These are phyloP conservation scores for Ambrosia trifida DNA, from an alignment of 129 eudicot species.

Conservation along the genomic window DNA sequence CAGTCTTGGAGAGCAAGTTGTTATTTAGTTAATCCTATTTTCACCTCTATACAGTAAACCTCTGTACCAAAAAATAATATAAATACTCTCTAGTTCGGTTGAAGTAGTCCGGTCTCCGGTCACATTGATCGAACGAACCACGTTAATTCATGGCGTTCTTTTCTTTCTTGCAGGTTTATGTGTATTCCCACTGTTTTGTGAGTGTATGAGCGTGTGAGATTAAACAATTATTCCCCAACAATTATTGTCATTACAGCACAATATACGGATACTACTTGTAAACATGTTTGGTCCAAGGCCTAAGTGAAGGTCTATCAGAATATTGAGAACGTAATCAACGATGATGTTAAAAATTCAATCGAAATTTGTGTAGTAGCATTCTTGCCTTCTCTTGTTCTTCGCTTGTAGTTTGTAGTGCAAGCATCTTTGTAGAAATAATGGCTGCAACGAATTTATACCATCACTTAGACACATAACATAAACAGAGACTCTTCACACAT, in stretches of 20 bases:
- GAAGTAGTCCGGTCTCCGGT: not conserved
- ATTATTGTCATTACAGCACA: not conserved
- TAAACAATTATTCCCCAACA: not conserved
- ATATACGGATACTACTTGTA: not conserved
- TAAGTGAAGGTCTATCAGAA: not conserved
- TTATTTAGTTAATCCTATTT: not conserved
- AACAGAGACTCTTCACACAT: slow-evolving; percentile 1
- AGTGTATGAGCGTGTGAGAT: not conserved
- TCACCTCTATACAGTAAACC: not conserved
- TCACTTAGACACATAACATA: slow-evolving; percentile 31
- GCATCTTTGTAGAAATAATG: slow-evolving; percentile 87
- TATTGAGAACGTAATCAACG: not conserved
- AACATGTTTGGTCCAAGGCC: slow-evolving; percentile 5
- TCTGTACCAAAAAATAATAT: not conserved
- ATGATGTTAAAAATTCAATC: slow-evolving; percentile 15
- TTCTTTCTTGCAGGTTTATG: too few relatives aligned
- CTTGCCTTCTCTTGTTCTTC: slow-evolving; percentile 66
- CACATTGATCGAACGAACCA: not conserved
- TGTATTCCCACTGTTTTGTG: not conserved
- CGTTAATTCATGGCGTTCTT: too few relatives aligned
- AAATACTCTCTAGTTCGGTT: not conserved
- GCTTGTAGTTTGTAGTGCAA: slow-evolving; percentile 72
- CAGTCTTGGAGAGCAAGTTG: not conserved
- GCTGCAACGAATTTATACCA: slow-evolving; percentile 54
- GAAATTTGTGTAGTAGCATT: slow-evolving; percentile 17